Percentiles rank a stretch among this genome's conserved stretches.
These are phyloP conservation scores for Aspergillus ustus DNA, from an alignment of 2,329 filamentous ascomycete species.

Conservation along the genomic window DNA sequence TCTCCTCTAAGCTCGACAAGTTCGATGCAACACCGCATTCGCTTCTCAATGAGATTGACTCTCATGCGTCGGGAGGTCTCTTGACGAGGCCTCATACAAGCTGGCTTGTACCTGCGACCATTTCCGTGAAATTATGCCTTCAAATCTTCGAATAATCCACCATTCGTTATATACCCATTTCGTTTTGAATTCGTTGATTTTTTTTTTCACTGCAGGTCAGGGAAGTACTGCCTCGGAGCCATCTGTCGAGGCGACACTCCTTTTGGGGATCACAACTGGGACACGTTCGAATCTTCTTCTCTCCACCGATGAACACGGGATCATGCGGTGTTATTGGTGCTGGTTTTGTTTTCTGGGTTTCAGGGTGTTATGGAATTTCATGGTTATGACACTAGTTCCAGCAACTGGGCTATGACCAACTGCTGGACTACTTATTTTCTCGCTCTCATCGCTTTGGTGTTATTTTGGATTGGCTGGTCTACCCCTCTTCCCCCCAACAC, in stretches of 20 bases:
- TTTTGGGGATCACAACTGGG: conserved; percentile 15
- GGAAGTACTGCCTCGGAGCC: conserved; percentile 5
- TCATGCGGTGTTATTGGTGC: conserved; percentile 10
- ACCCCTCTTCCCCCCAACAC: conserved; percentile 1
- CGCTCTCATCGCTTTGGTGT: conserved; percentile 4
- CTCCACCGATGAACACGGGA: conserved; percentile 2
- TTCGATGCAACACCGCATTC: conserved; percentile 1
- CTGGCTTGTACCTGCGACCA: conserved; percentile 25
- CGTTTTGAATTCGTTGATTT: conserved; percentile 11
- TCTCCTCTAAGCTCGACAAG: conserved; percentile 68
- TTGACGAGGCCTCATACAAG: conserved; percentile 28
- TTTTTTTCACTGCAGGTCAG: conserved; percentile 18
- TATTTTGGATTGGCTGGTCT: conserved; percentile 9
- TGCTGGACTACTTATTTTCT: conserved; percentile 1
- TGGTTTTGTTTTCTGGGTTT: neutral
- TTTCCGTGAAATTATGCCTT: conserved; percentile 8
- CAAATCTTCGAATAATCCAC: conserved; percentile 9
- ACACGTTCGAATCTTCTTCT: conserved; percentile 10
- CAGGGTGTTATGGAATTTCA: neutral
- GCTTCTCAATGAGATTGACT: conserved; percentile 21
- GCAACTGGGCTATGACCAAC: conserved; percentile 4
- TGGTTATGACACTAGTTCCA: conserved; percentile 1
- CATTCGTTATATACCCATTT: conserved; percentile 17
- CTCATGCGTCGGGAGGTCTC: conserved; percentile 23
- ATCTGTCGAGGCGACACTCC: conserved; percentile 17